phyloP scores from a whole-genome alignment of 441 rosid species.

The Capsella rubella region DNA sequence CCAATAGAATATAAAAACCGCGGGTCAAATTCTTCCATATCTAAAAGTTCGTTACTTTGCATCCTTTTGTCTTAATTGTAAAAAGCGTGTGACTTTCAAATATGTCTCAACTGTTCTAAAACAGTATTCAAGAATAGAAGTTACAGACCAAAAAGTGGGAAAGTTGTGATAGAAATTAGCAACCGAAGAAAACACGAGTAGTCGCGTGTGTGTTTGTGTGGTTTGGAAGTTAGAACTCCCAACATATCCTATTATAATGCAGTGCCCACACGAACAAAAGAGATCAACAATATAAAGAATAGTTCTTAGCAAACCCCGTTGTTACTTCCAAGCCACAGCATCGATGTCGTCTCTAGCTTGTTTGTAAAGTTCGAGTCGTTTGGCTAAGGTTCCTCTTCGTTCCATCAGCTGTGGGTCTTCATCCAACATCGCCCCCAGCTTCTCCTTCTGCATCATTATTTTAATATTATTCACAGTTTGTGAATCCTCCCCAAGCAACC shows the following conservation, averaged over 20 bases:
- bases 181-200: constrained; percentile 20
- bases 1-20: not conserved
- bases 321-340: constrained; percentile 92
- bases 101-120: constrained; percentile 25
- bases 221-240: constrained; percentile 31
- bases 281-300: constrained; percentile 34
- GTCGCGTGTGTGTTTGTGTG: constrained; percentile 19
- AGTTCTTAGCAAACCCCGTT: constrained; percentile 36
- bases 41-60: not conserved
- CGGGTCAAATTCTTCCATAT: not conserved
- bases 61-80: constrained; percentile 8
- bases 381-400: constrained; percentile 70
- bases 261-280: constrained; percentile 23
- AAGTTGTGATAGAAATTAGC: constrained; percentile 24
- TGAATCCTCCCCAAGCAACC: not conserved
- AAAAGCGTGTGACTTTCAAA: not conserved
- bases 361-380: constrained; percentile 94
- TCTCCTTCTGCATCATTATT: constrained; percentile 71
- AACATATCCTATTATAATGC: constrained; percentile 30
- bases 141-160: constrained; percentile 37
- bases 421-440: constrained; percentile 89
- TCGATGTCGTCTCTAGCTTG: constrained; percentile 98
- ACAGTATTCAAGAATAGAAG: constrained; percentile 26
- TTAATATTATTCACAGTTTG: not conserved
- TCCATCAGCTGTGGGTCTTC: constrained; percentile 99